Percentiles rank a stretch among this genome's conserved stretches.
Evolutionary conservation across 108 stramenopile genomes (phyloP).

Genomic region (Pseudonitzschia multiseries): DNA sequence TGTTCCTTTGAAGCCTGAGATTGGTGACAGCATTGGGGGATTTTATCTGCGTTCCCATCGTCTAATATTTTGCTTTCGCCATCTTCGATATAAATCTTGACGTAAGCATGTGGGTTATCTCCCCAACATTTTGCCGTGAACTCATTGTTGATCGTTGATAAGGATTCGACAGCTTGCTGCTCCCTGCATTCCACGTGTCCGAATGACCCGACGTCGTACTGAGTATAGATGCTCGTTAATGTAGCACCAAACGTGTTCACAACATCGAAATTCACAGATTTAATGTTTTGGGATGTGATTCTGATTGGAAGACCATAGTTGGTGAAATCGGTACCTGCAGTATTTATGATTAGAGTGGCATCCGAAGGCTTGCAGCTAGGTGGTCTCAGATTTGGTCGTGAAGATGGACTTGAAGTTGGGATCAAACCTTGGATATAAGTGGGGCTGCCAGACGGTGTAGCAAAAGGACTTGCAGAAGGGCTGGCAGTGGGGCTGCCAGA

Average conservation of each 20-base stretch:
- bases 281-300: constrained; percentile 7
- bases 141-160: neutral
- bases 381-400: neutral
- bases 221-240: neutral
- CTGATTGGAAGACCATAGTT: neutral
- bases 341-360: neutral
- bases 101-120: neutral
- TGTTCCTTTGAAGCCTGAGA: neutral
- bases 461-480: neutral
- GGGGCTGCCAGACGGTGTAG: neutral
- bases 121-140: neutral
- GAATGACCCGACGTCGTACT: neutral
- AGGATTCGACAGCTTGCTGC: neutral
- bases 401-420: neutral
- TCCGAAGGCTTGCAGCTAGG: neutral
- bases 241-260: constrained; percentile 12
- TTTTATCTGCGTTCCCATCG: neutral
- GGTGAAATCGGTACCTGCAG: neutral
- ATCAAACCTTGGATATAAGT: neutral
- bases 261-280: neutral
- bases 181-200: neutral
- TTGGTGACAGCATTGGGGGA: neutral
- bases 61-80: neutral
- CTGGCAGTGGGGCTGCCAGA: neutral
- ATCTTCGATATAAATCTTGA: neutral